Evolutionary conservation across 2,329 filamentous ascomycete genomes (phyloP), one percentile per base, ranked within the genome.

Genomic region (Cytospora piceae): DNA sequence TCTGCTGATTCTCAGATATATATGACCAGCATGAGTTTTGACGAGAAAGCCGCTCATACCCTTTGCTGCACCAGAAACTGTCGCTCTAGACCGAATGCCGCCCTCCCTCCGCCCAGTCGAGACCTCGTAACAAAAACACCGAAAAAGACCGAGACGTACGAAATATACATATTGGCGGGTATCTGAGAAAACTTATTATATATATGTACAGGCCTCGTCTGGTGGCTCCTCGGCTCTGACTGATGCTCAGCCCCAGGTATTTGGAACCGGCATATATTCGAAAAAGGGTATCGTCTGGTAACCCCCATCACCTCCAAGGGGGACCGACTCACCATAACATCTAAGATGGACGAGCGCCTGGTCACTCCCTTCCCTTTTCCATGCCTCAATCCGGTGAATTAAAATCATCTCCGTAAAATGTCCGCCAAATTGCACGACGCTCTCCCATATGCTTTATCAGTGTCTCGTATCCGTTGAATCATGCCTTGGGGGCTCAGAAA

Each of bases 131-230:
- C 52, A 51, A 17, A 37, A 29, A 53, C 17, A 24, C 9, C 7
- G 4, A 49, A 24, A 15, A 20, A 20, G 7, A 34, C 46, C 3
- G 17, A 53, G 17, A 59, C 17, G 42, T 58, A 56, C 46, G 34
- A 32, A 59, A 60, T 34, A 22, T 29, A 62, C 51, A 61, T 61
- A 61, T 31, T 63, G 60, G 56, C 63, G 63, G 66, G 66, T 66
- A 68, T 66, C 66, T 66, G 62, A 61, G 58, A 63, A 65, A 65
- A 46, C 56, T 49, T 66, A 68, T 66, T 66, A 68, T 66, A 66
- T 68, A 65, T 63, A 62, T 58, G 64, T 62, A 53, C 63, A 66
- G 59, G 55, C 52, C 39, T 54, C 61, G 14, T 24, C 46, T 51
- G 39, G 32, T 64, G 31, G 53, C 53, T 46, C 34, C 62, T 62